These are phyloP conservation scores for Ottelia alismoides DNA, from an alignment of 106 monocot species.

Conservation along the genomic window DNA sequence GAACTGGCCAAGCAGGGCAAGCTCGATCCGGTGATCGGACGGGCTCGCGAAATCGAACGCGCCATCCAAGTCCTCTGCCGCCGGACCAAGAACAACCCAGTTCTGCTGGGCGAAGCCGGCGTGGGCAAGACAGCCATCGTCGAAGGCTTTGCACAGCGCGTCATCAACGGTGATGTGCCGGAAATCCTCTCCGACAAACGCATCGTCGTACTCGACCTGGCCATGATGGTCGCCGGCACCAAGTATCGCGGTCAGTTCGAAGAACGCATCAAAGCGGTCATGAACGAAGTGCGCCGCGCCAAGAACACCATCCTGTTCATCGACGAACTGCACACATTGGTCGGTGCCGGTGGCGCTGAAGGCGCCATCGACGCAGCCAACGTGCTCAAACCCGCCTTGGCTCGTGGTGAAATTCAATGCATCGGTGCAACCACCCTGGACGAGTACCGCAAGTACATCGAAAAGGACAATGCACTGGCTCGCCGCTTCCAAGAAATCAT, in stretches of 20 bases:
- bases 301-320: constrained; percentile 29
- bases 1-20: background rate
- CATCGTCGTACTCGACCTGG: too few relatives aligned
- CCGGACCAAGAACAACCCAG: too few relatives aligned
- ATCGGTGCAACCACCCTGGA: too few relatives aligned
- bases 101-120: background rate
- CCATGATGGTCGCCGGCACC: constrained; percentile 10
- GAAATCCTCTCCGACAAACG: background rate
- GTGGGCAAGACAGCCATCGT: constrained; percentile 2
- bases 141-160: constrained; percentile 1
- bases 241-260: too few relatives aligned
- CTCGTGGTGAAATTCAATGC: too few relatives aligned
- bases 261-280: constrained; percentile 3
- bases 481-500: too few relatives aligned
- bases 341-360: too few relatives aligned
- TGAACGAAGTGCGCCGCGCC: too few relatives aligned
- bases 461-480: too few relatives aligned
- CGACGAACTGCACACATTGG: constrained; percentile 53
- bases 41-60: background rate
- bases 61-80: background rate
- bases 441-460: too few relatives aligned
- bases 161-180: background rate
- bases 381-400: background rate
- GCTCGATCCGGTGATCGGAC: background rate
- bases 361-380: background rate